Conservation (phyloP, 2,329 filamentous ascomycete genomes). For the Colletotrichum tanaceti region DNA sequence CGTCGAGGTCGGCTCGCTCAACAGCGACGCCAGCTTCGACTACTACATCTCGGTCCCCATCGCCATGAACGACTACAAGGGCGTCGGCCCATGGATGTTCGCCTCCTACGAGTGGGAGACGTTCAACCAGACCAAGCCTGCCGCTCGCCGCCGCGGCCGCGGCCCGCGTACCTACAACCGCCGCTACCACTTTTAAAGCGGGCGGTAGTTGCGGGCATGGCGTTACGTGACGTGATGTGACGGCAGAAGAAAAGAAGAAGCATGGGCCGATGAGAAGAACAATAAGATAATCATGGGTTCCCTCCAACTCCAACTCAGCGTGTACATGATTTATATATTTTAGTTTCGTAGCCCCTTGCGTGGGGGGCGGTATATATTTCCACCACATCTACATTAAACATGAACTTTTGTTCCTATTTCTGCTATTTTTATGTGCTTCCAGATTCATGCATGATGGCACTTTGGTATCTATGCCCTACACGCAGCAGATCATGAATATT, state of each 20-base stretch:
- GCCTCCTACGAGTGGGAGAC: constrained; percentile 44
- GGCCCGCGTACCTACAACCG: constrained; percentile 33
- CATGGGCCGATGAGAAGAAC: constrained; percentile 2
- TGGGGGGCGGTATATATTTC: constrained; percentile 20
- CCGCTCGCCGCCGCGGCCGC: constrained; percentile 9
- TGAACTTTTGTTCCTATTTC: constrained; percentile 12
- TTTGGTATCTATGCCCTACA: too few species aligned
- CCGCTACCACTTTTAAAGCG: constrained; percentile 17
- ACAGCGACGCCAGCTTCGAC: constrained; percentile 62
- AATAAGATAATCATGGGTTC: constrained; percentile 5
- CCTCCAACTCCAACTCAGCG: background rate
- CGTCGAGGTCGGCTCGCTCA: constrained; percentile 63
- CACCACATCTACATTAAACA: constrained; percentile 22
- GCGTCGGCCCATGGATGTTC: constrained; percentile 42
- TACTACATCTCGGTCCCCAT: constrained; percentile 35
- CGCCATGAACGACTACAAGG: constrained; percentile 42
- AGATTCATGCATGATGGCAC: too few species aligned
- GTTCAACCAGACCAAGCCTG: constrained; percentile 32
- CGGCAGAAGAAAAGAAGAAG: background rate
- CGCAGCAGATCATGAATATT: accelerated
- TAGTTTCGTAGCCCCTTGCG: constrained; percentile 25
- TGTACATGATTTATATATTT: constrained; percentile 33
- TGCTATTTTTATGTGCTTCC: too few species aligned
- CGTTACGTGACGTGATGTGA: background rate
- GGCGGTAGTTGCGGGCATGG: background rate